Evolutionary conservation across 2,329 filamentous ascomycete species (phyloP).

Genomic region (Colletotrichum sp.): DNA sequence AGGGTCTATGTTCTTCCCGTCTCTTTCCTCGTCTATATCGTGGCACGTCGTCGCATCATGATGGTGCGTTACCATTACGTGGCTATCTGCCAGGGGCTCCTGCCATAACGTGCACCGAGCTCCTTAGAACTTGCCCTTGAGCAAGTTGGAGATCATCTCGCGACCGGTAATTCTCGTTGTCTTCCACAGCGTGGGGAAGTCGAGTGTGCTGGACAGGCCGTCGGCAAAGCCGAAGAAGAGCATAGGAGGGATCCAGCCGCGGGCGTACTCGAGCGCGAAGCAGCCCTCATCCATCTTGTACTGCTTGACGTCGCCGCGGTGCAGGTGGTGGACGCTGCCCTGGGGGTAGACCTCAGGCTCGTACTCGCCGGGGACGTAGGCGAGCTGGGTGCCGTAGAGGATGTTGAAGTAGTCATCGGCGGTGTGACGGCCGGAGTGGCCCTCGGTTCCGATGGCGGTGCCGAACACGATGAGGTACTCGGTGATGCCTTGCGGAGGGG

Average conservation of each 20-base stretch:
- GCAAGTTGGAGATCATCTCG: constrained; percentile 77
- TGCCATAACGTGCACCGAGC: background rate
- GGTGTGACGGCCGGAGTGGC: constrained; percentile 86
- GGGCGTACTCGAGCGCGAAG: constrained; percentile 83
- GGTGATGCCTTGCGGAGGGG: constrained; percentile 62
- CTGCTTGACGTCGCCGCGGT: constrained; percentile 76
- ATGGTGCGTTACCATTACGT: background rate
- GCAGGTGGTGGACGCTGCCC: constrained; percentile 74
- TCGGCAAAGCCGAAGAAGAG: constrained; percentile 89
- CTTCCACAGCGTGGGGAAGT: constrained; percentile 83
- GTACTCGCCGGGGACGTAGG: constrained; percentile 73
- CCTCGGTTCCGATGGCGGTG: constrained; percentile 82
- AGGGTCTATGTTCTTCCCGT: background rate
- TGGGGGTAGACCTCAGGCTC: constrained; percentile 71
- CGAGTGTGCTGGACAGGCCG: constrained; percentile 78
- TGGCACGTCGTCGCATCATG: background rate
- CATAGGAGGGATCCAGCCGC: constrained; percentile 94
- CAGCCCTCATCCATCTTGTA: constrained; percentile 79
- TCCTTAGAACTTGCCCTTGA: constrained; percentile 70
- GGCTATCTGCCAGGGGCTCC: background rate
- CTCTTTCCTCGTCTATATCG: background rate
- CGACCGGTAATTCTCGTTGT: constrained; percentile 76
- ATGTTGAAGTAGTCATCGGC: constrained; percentile 97
- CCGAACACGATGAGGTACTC: constrained; percentile 93
- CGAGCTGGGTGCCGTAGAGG: constrained; percentile 76